Conservation (phyloP, 2,329 filamentous ascomycete species). For the Rutstroemia sp. region DNA sequence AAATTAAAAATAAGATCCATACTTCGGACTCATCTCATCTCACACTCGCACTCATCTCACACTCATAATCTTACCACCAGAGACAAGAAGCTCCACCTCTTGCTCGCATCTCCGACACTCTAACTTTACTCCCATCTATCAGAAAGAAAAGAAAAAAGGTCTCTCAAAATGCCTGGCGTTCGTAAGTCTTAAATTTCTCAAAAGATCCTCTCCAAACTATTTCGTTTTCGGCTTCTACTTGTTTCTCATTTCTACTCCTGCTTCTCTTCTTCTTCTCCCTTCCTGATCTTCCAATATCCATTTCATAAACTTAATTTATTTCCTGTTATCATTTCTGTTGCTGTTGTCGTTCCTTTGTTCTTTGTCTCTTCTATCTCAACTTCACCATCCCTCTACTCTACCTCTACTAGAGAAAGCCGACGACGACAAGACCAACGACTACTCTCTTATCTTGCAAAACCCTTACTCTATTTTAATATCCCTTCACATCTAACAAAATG, state of each 20-base stretch:
- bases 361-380: not conserved
- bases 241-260: not conserved
- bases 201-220: not conserved
- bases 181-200: conserved; percentile 19
- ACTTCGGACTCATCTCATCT: not conserved
- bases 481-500: conserved; percentile 5
- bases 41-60: not conserved
- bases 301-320: conserved; percentile 1
- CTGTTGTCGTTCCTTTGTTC: not conserved
- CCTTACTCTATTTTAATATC: not conserved
- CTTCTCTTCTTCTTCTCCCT: not conserved
- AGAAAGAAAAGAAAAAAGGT: no score
- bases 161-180: conserved; percentile 24
- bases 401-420: not conserved
- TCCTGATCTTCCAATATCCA: not conserved
- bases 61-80: no score
- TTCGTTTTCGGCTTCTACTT: conserved; percentile 1
- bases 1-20: not conserved
- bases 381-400: not conserved
- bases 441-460: not conserved
- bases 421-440: not conserved
- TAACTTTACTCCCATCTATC: no score
- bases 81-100: no score
- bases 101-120: no score
- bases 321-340: not conserved